Base-by-base conservation (phyloP, 768 basidiomycete genomes). In the Mycena kentingensis region DNA sequence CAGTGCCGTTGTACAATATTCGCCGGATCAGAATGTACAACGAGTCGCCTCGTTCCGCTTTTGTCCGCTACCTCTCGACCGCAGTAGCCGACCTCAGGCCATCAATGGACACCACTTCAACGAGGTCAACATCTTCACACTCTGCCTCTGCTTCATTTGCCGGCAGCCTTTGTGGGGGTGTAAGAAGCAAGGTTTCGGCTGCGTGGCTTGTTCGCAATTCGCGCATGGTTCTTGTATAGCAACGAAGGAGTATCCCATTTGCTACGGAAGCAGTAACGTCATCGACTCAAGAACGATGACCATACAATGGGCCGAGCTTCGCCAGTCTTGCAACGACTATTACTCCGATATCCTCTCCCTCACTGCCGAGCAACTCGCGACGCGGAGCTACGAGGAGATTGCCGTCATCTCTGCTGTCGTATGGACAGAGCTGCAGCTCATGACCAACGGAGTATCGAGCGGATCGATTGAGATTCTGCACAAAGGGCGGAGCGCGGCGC, bases 141-240 rank as follows among this genome's bases (percentile, higher is more conserved):
- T 92, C 7, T 80, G 80, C n/a, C 74, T 87, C 8, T 94, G 91
- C 63, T 76, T 79, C 54, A 63, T 77, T 4, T 94, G 91, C 65
- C 74, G 68, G 18, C 67, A 76, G 36, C 91, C 91, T 2, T 73
- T 93, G 11, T 93, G 90, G 90, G 91, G 90, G 3, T 75, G 70
- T 42, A 67, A 73, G 13, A 68, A 67, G 29, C 90, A 93, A 65
- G 87, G 81, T 3, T 60, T 86, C 19, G 80, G 78, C 44, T 94
- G 91, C 63, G 63, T 65, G 22, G 68, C 71, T 2, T 94, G 91
- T 67, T 74, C 74, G 28, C 71, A 77, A 19, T 83, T 88, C 49
- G 75, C 77, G 13, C 90, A 91, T 68, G 52, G 70, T 5, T 51
- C 67, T 15, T 93, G 89, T 64, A 52, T 74, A 4, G 31, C 8